Conservation (phyloP, 805 yeast genomes). For the Candida saitoana region DNA sequence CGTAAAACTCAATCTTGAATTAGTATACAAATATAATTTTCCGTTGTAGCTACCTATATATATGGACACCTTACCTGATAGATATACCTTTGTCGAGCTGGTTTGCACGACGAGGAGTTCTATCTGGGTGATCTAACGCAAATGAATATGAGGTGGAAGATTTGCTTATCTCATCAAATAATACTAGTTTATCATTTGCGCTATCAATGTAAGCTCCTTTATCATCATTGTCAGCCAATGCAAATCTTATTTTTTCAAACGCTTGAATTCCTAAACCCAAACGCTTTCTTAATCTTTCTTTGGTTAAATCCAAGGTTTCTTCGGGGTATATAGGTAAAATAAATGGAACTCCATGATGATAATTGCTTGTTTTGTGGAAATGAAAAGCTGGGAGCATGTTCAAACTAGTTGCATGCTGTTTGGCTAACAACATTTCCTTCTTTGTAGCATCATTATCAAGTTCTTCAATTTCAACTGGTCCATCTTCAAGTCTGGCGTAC, state of each 20-base stretch:
- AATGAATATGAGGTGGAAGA: slow-evolving; percentile 46
- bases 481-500: slow-evolving; percentile 21
- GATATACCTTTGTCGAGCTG: slow-evolving; percentile 42
- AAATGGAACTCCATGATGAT: slow-evolving; percentile 82
- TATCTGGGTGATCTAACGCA: slow-evolving; percentile 86
- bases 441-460: slow-evolving; percentile 22
- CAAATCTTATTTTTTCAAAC: slow-evolving; percentile 70
- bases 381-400: slow-evolving; percentile 67
- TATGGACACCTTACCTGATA: slow-evolving; percentile 20
- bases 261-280: slow-evolving; percentile 78
- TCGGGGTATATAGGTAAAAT: slow-evolving; percentile 64
- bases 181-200: slow-evolving; percentile 49
- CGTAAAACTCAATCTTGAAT: not conserved
- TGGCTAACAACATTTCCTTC: slow-evolving; percentile 22
- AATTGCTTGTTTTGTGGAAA: slow-evolving; percentile 63
- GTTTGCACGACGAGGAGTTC: slow-evolving; percentile 46
- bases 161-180: slow-evolving; percentile 49
- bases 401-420: slow-evolving; percentile 22
- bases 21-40: not conserved
- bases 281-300: slow-evolving; percentile 59
- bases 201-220: slow-evolving; percentile 42
- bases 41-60: not conserved
- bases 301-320: slow-evolving; percentile 63
- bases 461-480: slow-evolving; percentile 18
- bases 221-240: slow-evolving; percentile 44